These are phyloP conservation scores for Onygenales sp. DNA, from an alignment of 2,329 filamentous ascomycete species.

Conservation along the genomic window DNA sequence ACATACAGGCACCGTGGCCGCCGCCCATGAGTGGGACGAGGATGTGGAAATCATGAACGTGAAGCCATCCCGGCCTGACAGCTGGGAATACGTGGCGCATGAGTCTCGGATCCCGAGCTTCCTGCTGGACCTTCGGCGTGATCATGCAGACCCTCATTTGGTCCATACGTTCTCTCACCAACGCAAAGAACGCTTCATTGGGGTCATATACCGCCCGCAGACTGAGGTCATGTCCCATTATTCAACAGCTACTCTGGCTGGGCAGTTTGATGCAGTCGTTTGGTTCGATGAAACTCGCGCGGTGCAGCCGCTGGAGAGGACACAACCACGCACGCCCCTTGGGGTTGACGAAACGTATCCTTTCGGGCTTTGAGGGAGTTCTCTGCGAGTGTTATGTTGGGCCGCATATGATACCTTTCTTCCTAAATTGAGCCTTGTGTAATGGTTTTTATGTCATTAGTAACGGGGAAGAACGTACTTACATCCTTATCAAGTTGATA, in stretches of 20 bases:
- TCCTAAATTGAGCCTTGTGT: no score
- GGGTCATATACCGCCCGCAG: conserved; percentile 43
- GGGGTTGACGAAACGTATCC: conserved; percentile 43
- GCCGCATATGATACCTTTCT: no score
- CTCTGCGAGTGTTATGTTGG: not conserved
- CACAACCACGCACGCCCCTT: conserved; percentile 35
- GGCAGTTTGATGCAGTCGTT: conserved; percentile 42
- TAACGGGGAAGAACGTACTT: no score
- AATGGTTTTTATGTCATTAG: no score
- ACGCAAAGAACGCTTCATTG: conserved; percentile 43
- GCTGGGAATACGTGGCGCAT: conserved; percentile 43
- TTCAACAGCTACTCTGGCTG: conserved; percentile 34
- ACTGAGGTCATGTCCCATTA: conserved; percentile 44
- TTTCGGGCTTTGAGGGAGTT: conserved; percentile 34
- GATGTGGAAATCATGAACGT: conserved; percentile 44
- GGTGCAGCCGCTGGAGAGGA: conserved; percentile 36
- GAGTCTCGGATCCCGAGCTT: conserved; percentile 37
- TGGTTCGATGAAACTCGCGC: conserved; percentile 42
- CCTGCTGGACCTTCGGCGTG: conserved; percentile 37
- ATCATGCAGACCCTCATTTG: conserved; percentile 24
- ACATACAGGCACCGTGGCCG: conserved; percentile 44
- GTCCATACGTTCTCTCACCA: conserved; percentile 27
- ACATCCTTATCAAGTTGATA: no score
- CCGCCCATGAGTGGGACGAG: conserved; percentile 42
- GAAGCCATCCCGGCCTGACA: conserved; percentile 35